Evolutionary conservation across 805 yeast species (phyloP), one percentile per base, ranked within the genome.

Genomic region (Kodamaea kakaduensis): DNA sequence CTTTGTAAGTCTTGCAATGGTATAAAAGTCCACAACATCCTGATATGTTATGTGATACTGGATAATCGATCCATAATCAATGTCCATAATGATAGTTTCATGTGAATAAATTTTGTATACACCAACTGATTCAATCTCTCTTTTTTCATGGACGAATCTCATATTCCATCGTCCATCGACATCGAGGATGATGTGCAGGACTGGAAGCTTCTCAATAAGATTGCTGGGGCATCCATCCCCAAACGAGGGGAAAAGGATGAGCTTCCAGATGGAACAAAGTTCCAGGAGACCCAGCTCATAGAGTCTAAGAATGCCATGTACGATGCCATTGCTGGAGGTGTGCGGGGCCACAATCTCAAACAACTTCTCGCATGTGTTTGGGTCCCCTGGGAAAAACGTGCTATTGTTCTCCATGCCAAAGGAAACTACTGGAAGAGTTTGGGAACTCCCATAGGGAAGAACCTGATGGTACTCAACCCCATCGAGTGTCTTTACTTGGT

Each of bases 201-300:
- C 42, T 78, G 84, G 84, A 60, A 70, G 8, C 52, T 37, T 6
- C 37, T 53, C 23, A 45, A 46, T 23, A 10, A 15, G 31, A 32
- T 36, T 10, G 20, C 36, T 2, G 31, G 29, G 3, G 58, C 41
- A 40, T 67, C 31, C 32, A 42, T 80, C 1, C 89, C 89, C 2
- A 82, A 78, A 45, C 63, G 90, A 41, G 95, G 96, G 2, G 88
- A 78, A 38, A 89, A 89, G 53, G 95, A 85, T 45, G 84, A 78
- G 45, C 95, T 79, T 41, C 95, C 94, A 0, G 90, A 82, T 52
- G 87, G 85, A 0, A 79, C 88, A 0, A 46, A 50, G 5, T 51
- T 64, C 5, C 93, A 84, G 52, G 53, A 48, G 4, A 40, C 52
- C 3, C 55, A 63, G 12, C 64, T 89, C 4, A 59, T 62, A 8